Base-by-base conservation (phyloP, 352 stramenopile genomes). In the Globisporangium paroecandrum region DNA sequence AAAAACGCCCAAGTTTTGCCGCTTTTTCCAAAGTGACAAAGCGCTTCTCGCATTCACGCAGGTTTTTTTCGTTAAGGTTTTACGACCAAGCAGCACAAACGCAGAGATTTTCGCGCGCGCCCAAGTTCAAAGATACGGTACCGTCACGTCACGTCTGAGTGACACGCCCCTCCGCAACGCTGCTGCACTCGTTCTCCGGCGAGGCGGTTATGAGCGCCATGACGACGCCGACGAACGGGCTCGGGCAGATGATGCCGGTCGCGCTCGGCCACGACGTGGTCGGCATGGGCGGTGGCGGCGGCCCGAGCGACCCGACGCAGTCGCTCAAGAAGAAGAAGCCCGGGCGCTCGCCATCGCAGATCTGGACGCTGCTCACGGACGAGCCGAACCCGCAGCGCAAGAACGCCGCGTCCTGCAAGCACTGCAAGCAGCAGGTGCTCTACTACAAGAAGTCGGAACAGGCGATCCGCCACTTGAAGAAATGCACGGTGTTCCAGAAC, bases 391-490 rank as follows among this genome's bases (percentile, higher is more conserved):
- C 86, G 59, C 84, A 94, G 67, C 81, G 84, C 10, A 84, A 84
- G 69, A 93, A 93, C 60, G 73, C 86, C 8, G 81, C 86, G 36
- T 70, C 81, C 32, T 94, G 86, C 72, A 94, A 94, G 71, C 86
- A 94, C 71, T 94, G 86, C 74, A 91, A 94, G 73, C 81, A 93
- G 67, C 80, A 91, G 41, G 86, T 94, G 47, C 60, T 90, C 27
- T 94, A 94, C 74, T 94, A 94, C 72, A 94, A 94, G 61, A 94
- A 93, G 63, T 94, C 86, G 34, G 86, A 94, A 75, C 86, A 94
- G 63, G 84, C 84, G 22, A 89, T 94, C 51, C 84, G 86, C 36
- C 86, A 94, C 64, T 56, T 94, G 12, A 94, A 94, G 58, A 92
- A 91, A 63, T 94, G 86, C 69, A 74, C 62, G 32, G 79, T 78